Evolutionary conservation across 2,329 filamentous ascomycete genomes (phyloP), one percentile per base, ranked within the genome.

Genomic region (Ophiostoma piceae): DNA sequence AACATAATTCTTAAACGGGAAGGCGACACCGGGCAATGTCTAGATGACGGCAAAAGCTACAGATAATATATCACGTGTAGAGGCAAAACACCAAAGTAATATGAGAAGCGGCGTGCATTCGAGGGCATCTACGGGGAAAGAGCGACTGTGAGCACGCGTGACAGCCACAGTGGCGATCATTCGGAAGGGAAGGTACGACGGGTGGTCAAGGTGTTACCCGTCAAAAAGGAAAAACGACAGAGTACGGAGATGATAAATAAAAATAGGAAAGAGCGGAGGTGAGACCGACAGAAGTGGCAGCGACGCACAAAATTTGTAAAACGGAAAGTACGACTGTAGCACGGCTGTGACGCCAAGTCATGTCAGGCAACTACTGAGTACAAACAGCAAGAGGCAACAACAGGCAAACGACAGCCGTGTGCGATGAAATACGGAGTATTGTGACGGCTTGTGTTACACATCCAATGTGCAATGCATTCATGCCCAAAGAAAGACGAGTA

Each of bases 361-460:
- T 65, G 65, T 37, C 66, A 37, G 66, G 41, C 41, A 64, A 62
- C 57, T 32, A 8, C 12, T 6, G 16, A 26, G n/a, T 5, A 57
- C n/a, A 26, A 9, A 22, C 51, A 57, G 9, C 43, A 47, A 47
- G 16, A 47, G 16, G 16, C 43, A 47, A 47, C 43, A 19, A 3
- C 16, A 2, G 43, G 43, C 43, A 47, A 47, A n/a, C 43, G 43
- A 47, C 43, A n/a, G 43, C 43, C 43, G 43, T 47, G 16, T 47
- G 43, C 43, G 19, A 47, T 47, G 19, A n/a, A 29, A 60, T 60
- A 60, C 26, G 54, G n/a, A 60, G 54, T 22, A 26, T 26, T 37
- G 26, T 29, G 41, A 47, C 65, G 26, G 57, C 29, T 32, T 62
- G 57, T 62, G 57, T 35, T 62, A 26, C 57, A 62, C 57, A 62